phyloP scores from a whole-genome alignment of 768 basidiomycete genomes.

The Boletus coccyginus region DNA sequence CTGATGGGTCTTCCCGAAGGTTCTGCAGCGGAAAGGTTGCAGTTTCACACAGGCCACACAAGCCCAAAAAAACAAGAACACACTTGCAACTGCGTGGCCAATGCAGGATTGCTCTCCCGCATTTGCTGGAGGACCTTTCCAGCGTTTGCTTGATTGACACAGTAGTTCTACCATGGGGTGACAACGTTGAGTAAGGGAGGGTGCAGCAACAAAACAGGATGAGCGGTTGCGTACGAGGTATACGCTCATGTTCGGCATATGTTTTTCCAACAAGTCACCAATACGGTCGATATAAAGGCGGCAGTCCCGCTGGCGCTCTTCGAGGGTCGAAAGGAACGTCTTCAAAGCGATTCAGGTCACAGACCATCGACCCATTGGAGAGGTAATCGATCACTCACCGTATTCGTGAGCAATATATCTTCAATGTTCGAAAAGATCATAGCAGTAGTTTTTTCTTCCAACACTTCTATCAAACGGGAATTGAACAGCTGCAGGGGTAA shows the following conservation, averaged over 20 bases:
- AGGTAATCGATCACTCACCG: slow-evolving; percentile 43
- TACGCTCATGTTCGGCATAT: slow-evolving; percentile 74
- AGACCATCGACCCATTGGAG: not conserved
- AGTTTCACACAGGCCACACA: too few species aligned
- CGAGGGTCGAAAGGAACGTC: slow-evolving; percentile 84
- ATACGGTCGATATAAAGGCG: slow-evolving; percentile 88
- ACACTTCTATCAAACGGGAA: slow-evolving; percentile 64
- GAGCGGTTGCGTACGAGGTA: slow-evolving; percentile 59
- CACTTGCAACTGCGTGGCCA: slow-evolving; percentile 70
- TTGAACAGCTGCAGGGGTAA: slow-evolving; percentile 68
- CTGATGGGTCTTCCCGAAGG: slow-evolving; percentile 73
- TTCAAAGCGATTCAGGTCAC: slow-evolving; percentile 22
- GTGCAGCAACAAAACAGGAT: not conserved
- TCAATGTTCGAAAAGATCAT: slow-evolving; percentile 93
- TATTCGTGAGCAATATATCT: slow-evolving; percentile 87
- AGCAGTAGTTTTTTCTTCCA: slow-evolving; percentile 74
- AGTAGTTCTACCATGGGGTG: slow-evolving; percentile 63
- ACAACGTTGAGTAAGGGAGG: not conserved
- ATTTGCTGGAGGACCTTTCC: slow-evolving; percentile 74
- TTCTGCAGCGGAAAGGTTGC: slow-evolving; percentile 38
- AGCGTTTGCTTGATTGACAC: slow-evolving; percentile 81
- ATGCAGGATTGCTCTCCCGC: slow-evolving; percentile 61
- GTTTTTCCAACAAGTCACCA: slow-evolving; percentile 75
- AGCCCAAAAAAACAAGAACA: slow-evolving; percentile 10
- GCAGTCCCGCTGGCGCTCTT: slow-evolving; percentile 88